Evolutionary conservation across 2,329 filamentous ascomycete genomes (phyloP), one percentile per base, ranked within the genome.

Genomic region (Didymella sp.): DNA sequence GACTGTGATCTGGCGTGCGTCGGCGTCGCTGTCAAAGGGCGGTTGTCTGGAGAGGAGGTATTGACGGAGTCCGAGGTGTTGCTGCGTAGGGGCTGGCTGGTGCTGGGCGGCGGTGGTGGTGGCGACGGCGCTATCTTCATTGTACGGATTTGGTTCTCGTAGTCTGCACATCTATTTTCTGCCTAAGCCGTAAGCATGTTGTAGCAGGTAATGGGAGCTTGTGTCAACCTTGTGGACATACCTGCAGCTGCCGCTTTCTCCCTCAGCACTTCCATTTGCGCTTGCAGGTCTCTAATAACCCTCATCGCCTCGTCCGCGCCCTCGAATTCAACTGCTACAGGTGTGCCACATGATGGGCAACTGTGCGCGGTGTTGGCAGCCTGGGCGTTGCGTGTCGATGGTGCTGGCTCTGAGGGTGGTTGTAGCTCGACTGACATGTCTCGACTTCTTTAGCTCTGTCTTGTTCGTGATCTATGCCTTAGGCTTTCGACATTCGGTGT

Each of bases 91-190:
- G 67, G 61, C 48, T 58, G 57, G 24, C 54, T 33, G 33, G 44
- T 48, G 37, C 24, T 61, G 15, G 25, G 13, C 45, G 63, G 43
- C 3, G n/a, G n/a, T n/a, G n/a, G n/a, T n/a, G n/a, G n/a, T n/a
- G 25, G 13, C 45, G 63, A 41, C 3, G 55, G 17, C 3, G 11
- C 21, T 7, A 56, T 30, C 40, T 65, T 62, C 22, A 92, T 80
- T 41, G 77, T 80, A 41, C 85, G 81, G 37, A 92, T 82, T 73
- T 92, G 89, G 75, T 92, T 89, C 77, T 94, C 90, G 81, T 92
- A 92, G 78, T 92, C 88, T 70, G 90, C 89, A 61, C 86, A 81
- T 71, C 79, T 85, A 63, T 82, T 80, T 45, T 81, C 83, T 84
- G 55, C 48, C 24, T 24, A 27, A n/a, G 12, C 21, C 13, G 48